Conservation (phyloP, 257 asterid species). For the Coffea eugenioides region DNA sequence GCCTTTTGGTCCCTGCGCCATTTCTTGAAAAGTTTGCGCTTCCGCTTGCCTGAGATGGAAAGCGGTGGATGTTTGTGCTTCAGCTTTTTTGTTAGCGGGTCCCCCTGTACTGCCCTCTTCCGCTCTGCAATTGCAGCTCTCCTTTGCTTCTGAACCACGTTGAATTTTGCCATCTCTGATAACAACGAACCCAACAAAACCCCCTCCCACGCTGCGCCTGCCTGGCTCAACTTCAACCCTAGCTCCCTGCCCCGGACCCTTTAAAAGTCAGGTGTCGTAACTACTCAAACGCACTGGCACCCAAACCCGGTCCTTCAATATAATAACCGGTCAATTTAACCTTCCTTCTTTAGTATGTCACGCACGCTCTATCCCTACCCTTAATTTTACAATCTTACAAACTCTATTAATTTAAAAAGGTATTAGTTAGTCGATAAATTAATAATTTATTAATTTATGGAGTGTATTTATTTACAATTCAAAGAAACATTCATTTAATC, state of each 20-base stretch:
- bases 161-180: constrained; percentile 56
- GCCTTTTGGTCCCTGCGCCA: constrained; percentile 92
- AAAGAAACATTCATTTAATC: no score
- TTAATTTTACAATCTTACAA: no score
- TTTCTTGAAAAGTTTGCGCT: constrained; percentile 73
- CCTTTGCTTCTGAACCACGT: constrained; percentile 69
- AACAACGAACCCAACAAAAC: no score
- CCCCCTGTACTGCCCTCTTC: constrained; percentile 63
- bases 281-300: background rate
- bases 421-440: no score
- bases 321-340: no score
- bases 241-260: background rate
- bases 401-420: no score
- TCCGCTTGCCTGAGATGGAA: constrained; percentile 84
- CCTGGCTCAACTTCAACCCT: no score
- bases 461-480: no score
- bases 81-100: constrained; percentile 53
- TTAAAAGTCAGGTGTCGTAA: background rate
- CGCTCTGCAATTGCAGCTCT: constrained; percentile 50
- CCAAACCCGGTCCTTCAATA: background rate
- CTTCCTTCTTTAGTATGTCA: no score
- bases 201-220: no score
- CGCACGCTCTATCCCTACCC: no score
- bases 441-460: no score
- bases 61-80: constrained; percentile 35